A percentile compares a stretch with the other conserved stretches of the same genome.
Conservation (phyloP, 148 eudicot species). For the Camellia lanceoleosa region DNA sequence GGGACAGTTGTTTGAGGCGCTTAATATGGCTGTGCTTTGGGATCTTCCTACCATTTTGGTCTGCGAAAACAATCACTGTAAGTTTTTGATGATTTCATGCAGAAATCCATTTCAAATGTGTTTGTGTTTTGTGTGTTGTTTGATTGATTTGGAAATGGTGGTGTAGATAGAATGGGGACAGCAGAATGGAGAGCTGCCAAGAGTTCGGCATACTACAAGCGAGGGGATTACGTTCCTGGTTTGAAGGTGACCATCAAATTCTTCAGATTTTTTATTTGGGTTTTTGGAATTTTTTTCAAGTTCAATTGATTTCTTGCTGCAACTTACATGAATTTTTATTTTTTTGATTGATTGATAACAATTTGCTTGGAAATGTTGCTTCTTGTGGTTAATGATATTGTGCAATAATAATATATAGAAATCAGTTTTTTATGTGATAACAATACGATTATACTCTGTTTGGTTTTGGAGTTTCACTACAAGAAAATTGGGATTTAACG, state of each 20-base stretch:
- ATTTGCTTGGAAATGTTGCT: constrained; percentile 1
- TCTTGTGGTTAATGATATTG: neutral
- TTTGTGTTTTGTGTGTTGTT: neutral
- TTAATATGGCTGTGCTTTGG: constrained; percentile 97
- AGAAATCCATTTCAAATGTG: constrained; percentile 1
- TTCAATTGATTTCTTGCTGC: constrained; percentile 1
- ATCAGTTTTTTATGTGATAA: neutral
- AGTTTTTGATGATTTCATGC: neutral
- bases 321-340: neutral
- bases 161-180: constrained; percentile 96
- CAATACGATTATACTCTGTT: no score
- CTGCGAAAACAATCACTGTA: constrained; percentile 98
- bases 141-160: constrained; percentile 6
- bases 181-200: constrained; percentile 99
- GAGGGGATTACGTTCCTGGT: constrained; percentile 99
- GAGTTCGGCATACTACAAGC: constrained; percentile 88
- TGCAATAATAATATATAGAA: neutral
- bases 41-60: constrained; percentile 92
- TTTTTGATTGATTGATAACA: neutral
- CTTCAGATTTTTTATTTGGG: neutral
- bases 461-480: no score
- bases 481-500: no score
- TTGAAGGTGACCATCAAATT: constrained; percentile 51
- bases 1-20: constrained; percentile 91
- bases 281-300: neutral